A percentile compares a stretch with the other conserved stretches of the same genome.
phyloP scores from a whole-genome alignment of 352 stramenopile species.

The Phytopythium sindhum region DNA sequence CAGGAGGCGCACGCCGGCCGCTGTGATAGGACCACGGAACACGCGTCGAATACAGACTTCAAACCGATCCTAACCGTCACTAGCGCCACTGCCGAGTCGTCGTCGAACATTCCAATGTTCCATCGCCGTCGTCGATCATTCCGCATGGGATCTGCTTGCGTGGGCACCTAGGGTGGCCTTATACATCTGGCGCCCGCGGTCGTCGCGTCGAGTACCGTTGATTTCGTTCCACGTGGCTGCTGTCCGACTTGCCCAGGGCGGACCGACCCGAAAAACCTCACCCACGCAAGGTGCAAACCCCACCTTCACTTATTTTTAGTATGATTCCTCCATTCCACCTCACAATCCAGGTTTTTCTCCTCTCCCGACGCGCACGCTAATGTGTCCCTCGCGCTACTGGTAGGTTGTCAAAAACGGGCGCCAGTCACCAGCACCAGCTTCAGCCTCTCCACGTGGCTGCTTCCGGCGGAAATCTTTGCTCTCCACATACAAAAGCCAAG shows the following conservation, averaged over 20 bases:
- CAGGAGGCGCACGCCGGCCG: background rate
- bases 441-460: constrained; percentile 8
- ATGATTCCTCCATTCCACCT: background rate
- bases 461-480: constrained; percentile 6
- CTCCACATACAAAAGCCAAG: constrained; percentile 1
- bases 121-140: background rate
- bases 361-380: background rate
- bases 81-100: no score
- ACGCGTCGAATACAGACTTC: background rate
- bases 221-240: constrained; percentile 8
- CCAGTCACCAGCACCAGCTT: background rate
- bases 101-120: constrained; percentile 8
- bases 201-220: constrained; percentile 5
- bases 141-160: background rate
- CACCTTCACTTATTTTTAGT: background rate
- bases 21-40: background rate
- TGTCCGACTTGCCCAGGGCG: constrained; percentile 2
- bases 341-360: background rate
- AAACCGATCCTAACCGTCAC: background rate
- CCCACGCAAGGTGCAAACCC: background rate
- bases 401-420: constrained; percentile 9
- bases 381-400: constrained; percentile 1
- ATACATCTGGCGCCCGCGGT: constrained; percentile 2
- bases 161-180: background rate
- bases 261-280: background rate